Evolutionary conservation across 257 asterid species (phyloP).

Genomic region (Solanum sitiens): DNA sequence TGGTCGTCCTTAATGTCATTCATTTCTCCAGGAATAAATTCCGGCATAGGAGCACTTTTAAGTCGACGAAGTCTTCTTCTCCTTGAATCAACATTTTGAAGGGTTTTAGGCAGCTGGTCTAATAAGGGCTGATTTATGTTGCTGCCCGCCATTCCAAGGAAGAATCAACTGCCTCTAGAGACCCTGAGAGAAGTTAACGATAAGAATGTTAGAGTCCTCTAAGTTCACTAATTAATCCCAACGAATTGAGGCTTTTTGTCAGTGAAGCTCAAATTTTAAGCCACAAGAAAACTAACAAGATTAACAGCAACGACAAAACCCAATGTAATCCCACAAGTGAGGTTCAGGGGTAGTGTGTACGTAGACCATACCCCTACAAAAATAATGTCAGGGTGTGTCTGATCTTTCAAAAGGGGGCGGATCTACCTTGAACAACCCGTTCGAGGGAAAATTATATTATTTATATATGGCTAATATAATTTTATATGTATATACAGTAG

Average conservation of each 20-base stretch:
- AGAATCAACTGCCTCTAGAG: neutral
- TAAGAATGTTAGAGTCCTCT: neutral
- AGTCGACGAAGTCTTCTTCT: constrained; percentile 54
- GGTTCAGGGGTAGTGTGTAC: neutral
- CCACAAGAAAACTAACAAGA: neutral
- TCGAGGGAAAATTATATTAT: too few relatives aligned
- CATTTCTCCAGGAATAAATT: constrained; percentile 36
- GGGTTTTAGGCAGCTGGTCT: neutral
- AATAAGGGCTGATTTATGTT: constrained; percentile 16
- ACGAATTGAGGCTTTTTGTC: neutral
- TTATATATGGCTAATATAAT: too few relatives aligned
- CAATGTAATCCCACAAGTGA: neutral
- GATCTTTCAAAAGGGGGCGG: too few relatives aligned
- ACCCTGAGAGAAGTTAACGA: neutral
- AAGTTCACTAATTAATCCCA: neutral
- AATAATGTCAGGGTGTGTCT: neutral
- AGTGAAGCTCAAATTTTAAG: neutral
- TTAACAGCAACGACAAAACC: neutral
- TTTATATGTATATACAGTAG: too few relatives aligned
- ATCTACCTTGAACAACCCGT: too few relatives aligned
- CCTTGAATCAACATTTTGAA: constrained; percentile 13
- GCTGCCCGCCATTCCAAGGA: neutral
- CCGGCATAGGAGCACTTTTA: constrained; percentile 65
- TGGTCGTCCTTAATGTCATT: constrained; percentile 8
- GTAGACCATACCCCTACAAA: neutral